Conservation (phyloP, 176 grass and related monocot species). For the Triticum dicoccoides region DNA sequence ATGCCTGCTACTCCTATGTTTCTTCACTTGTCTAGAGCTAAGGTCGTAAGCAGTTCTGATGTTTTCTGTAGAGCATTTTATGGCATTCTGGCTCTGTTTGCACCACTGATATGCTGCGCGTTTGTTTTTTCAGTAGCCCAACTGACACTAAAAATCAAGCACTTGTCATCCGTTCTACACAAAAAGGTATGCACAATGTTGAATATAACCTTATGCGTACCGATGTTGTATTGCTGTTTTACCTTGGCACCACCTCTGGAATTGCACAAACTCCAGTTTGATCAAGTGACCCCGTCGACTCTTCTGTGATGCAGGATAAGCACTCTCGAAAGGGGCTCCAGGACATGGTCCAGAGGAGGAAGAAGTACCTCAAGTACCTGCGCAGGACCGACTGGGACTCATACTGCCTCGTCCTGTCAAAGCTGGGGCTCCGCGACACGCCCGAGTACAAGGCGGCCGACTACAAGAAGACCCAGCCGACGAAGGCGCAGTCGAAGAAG, state of each 20-base stretch:
- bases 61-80: background rate
- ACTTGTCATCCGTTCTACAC: slow-evolving; percentile 70
- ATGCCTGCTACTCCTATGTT: background rate
- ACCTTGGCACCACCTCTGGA: background rate
- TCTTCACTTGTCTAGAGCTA: background rate
- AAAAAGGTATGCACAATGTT: slow-evolving; percentile 68
- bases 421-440: slow-evolving; percentile 71
- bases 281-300: background rate
- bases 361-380: slow-evolving; percentile 90
- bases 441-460: slow-evolving; percentile 72
- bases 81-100: background rate
- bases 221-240: background rate
- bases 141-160: slow-evolving; percentile 96
- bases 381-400: slow-evolving; percentile 93
- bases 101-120: background rate
- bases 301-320: slow-evolving; percentile 54
- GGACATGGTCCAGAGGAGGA: slow-evolving; percentile 94
- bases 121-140: slow-evolving; percentile 78
- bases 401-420: slow-evolving; percentile 79
- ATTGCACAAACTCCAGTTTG: background rate
- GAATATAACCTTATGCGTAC: background rate
- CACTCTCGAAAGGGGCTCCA: slow-evolving; percentile 89
- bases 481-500: slow-evolving; percentile 63
- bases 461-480: slow-evolving; percentile 63
- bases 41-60: background rate